These are phyloP conservation scores for Penicillium coffeae DNA, from an alignment of 495 filamentous ascomycete genomes.

Conservation along the genomic window DNA sequence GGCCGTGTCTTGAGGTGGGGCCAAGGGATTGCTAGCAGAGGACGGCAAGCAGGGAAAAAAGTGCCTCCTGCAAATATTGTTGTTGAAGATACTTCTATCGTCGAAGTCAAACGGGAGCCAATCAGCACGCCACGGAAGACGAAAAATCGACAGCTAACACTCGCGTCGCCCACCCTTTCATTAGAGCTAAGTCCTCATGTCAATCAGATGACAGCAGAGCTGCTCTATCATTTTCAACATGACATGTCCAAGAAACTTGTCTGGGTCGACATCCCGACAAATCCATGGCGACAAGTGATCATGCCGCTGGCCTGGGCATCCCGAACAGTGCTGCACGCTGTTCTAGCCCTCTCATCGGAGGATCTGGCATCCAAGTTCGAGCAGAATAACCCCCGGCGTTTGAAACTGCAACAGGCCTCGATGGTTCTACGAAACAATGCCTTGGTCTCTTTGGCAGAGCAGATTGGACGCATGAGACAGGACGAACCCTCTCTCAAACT, in stretches of 20 bases:
- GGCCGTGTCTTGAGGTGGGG: slow-evolving; percentile 7
- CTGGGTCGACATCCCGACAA: slow-evolving; percentile 13
- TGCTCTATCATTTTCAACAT: slow-evolving; percentile 7
- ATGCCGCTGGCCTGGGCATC: slow-evolving; percentile 7
- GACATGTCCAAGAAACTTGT: slow-evolving; percentile 8
- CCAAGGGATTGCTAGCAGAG: slow-evolving; percentile 12
- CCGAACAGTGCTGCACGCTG: slow-evolving; percentile 3
- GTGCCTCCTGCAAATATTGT: not conserved
- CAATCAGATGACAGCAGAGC: not conserved
- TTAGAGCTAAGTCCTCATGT: not conserved
- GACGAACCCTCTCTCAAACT: not conserved
- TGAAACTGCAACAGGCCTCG: slow-evolving; percentile 1
- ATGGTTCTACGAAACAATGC: slow-evolving; percentile 1
- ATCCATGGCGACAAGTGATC: slow-evolving; percentile 12
- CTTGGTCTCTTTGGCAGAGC: slow-evolving; percentile 3
- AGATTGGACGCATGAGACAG: slow-evolving; percentile 4
- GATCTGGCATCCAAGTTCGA: slow-evolving; percentile 9
- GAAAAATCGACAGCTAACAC: no score
- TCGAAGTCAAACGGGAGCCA: no score
- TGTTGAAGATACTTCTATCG: not conserved
- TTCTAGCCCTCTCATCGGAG: slow-evolving; percentile 9
- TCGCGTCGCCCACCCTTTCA: no score
- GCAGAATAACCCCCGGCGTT: not conserved
- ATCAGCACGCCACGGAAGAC: no score
- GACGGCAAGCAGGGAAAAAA: slow-evolving; percentile 2